Percentiles rank a stretch among this genome's conserved stretches.
Evolutionary conservation across 1,139 yeast genomes (phyloP).

Genomic region (Magnusiomyces clavatus): DNA sequence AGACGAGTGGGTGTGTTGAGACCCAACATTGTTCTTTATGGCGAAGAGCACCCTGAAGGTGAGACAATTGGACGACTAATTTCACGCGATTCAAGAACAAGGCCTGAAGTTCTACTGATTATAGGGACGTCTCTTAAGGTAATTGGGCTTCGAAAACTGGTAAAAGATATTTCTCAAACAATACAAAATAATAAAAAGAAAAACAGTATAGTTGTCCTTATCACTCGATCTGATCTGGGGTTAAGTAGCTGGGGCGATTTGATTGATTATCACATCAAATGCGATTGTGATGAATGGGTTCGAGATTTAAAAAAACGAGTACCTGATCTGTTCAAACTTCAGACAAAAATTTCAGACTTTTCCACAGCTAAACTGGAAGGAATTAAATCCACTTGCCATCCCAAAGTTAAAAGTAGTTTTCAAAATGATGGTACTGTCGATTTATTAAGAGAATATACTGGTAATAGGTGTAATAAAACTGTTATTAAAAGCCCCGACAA

Average conservation of each 20-base stretch:
- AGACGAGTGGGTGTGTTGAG: conserved; percentile 57
- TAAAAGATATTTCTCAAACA: conserved; percentile 47
- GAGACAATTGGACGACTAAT: conserved; percentile 57
- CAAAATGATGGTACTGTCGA: too few relatives aligned
- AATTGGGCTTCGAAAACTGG: conserved; percentile 62
- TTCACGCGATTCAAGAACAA: conserved; percentile 43
- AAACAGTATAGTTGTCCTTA: conserved; percentile 44
- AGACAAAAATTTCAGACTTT: conserved; percentile 30
- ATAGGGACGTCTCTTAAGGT: conserved; percentile 75
- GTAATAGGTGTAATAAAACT: too few relatives aligned
- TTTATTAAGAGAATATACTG: too few relatives aligned
- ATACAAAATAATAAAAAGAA: conserved; percentile 38
- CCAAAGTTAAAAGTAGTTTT: too few relatives aligned
- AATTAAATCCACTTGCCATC: too few relatives aligned
- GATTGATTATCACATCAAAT: conserved; percentile 64
- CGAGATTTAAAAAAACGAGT: conserved; percentile 41
- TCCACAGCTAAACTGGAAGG: too few relatives aligned
- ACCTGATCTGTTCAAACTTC: conserved; percentile 53
- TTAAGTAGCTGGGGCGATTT: conserved; percentile 45
- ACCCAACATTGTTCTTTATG: conserved; percentile 71
- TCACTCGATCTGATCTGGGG: conserved; percentile 48
- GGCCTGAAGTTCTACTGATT: conserved; percentile 59
- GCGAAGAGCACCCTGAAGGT: conserved; percentile 71
- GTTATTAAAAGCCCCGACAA: too few relatives aligned
- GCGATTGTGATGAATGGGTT: conserved; percentile 83